These are phyloP conservation scores for Salvia rosmarinus DNA, from an alignment of 257 asterid genomes.

Conservation along the genomic window DNA sequence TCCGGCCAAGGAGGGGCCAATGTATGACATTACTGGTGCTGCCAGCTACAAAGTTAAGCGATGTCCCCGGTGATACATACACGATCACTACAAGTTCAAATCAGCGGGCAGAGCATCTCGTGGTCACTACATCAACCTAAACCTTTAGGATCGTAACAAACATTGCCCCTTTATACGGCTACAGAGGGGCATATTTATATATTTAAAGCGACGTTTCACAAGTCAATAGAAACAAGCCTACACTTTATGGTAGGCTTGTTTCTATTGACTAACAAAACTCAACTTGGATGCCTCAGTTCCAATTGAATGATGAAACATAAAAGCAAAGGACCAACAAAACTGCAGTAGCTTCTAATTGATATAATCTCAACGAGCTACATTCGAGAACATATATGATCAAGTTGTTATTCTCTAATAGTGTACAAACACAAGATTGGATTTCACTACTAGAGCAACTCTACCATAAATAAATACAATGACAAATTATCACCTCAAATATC, in stretches of 20 bases:
- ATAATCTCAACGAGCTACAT: constrained; percentile 17
- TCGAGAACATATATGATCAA: constrained; percentile 19
- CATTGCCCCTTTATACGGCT: neutral
- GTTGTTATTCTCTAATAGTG: constrained; percentile 28
- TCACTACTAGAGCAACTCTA: constrained; percentile 23
- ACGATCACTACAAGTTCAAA: neutral
- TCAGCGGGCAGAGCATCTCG: neutral
- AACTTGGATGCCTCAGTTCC: neutral
- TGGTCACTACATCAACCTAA: neutral
- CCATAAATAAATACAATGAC: constrained; percentile 14
- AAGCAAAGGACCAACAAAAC: neutral
- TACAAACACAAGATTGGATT: constrained; percentile 24
- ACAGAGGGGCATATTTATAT: neutral
- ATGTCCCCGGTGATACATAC: constrained; percentile 25
- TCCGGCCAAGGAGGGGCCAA: constrained; percentile 22
- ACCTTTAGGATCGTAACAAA: neutral
- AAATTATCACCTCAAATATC: constrained; percentile 11
- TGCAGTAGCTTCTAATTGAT: neutral
- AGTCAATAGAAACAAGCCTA: neutral
- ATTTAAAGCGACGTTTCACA: neutral
- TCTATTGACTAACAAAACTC: constrained; percentile 6
- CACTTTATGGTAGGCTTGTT: neutral
- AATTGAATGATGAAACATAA: neutral
- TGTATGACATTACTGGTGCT: neutral
- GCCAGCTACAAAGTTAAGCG: constrained; percentile 29